Percentiles rank a stretch among this genome's conserved stretches.
Evolutionary conservation across 78 protist species (phyloP).

Genomic region (Dictyostelium purpureum): DNA sequence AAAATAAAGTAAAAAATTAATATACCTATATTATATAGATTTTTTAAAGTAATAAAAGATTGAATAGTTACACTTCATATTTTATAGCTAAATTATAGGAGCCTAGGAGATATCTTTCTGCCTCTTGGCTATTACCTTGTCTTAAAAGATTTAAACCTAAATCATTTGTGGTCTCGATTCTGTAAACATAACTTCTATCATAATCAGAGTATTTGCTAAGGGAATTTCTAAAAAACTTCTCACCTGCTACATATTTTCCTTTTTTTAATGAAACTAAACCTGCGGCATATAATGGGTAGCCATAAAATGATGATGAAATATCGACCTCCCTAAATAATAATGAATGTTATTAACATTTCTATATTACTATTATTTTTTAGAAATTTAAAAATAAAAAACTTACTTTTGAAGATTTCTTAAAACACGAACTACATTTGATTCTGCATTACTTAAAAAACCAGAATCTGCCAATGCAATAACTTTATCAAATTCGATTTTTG

Average conservation of each 20-base stretch:
- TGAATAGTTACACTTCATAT: neutral
- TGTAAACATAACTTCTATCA: constrained; percentile 15
- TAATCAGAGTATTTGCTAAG: too few relatives aligned
- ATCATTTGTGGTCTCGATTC: constrained; percentile 33
- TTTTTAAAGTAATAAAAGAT: neutral
- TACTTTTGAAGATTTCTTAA: constrained; percentile 19
- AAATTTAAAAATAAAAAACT: neutral
- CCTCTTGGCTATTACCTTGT: constrained; percentile 31
- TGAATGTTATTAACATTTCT: neutral
- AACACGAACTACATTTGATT: neutral
- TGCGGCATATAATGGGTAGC: constrained; percentile 28
- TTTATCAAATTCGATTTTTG: neutral
- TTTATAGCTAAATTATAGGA: neutral
- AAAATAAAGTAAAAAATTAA: neutral
- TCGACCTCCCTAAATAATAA: neutral
- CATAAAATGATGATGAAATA: constrained; percentile 46
- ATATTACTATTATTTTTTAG: neutral
- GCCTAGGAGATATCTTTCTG: neutral
- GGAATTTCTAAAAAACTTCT: constrained; percentile 2
- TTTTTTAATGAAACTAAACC: constrained; percentile 47
- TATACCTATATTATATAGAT: neutral
- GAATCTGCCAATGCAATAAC: neutral
- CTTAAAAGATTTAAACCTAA: constrained; percentile 51
- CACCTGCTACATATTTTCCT: constrained; percentile 15
- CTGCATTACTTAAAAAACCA: constrained; percentile 27